Base-by-base conservation (phyloP, 1,284 basidiomycete genomes). In the Cryptococcus deneoformans region DNA sequence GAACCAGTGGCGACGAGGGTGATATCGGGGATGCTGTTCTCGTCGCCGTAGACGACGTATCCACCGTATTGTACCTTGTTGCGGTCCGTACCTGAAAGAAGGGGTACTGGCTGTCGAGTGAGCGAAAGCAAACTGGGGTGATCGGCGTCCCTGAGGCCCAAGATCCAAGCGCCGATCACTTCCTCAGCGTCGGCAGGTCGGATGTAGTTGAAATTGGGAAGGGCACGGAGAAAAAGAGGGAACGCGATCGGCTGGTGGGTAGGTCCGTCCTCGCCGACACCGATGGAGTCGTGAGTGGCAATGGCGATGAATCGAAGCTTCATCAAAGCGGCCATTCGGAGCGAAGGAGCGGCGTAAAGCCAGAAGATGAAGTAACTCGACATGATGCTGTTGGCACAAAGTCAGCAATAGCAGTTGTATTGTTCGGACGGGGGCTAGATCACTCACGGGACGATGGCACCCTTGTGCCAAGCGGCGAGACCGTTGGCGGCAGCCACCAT, bases 351-450 rank as follows among this genome's bases (percentile, higher is more conserved):
- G n/a, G 72, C 72, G 57, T 76, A 76, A 2, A 74, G 59, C 68
- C 69, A 73, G 62, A 76, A 76, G 69, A 76, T 76, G 64, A 76
- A 73, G 62, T 72, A 76, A 20, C 71, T 75, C 11, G 72, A 93
- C 89, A 68, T 89, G 90, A 79, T 90, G 86, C 68, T 85, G 82
- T 29, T 29, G 29, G 29, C 29, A 29, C 29, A 4, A 29, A 29
- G 29, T 29, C 29, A 29, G 29, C 5, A 29, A 29, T 29, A 29
- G 29, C 29, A 29, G 5, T 29, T 29, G 5, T 29, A 29, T 29
- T 29, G 29, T 29, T 29, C 29, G 3, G 29, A 29, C 29, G 5
- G 29, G 5, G 5, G 29, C 29, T 29, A 29, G 29, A 29, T 29
- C 29, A 29, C 29, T 29, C 29, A 29, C 29, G 29, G 73, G 29